Evolutionary conservation across 352 stramenopile species (phyloP), one percentile per base, ranked within the genome.

Genomic region (Phytophthora citricola): DNA sequence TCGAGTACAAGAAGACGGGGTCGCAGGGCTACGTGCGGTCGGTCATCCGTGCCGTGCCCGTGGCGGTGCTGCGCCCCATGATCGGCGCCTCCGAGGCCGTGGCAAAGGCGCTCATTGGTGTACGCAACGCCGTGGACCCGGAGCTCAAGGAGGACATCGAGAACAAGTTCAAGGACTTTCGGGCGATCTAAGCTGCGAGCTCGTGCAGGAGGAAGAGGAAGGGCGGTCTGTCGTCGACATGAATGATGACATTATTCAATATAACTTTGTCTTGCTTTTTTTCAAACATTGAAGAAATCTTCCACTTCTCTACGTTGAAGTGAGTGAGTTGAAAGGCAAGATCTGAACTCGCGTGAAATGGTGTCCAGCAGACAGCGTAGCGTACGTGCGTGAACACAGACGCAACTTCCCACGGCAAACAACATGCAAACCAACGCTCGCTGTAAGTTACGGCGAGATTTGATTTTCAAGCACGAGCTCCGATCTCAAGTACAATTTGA

Each of bases 121-220:
- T 94, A 17, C 87, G 89, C 63, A 96, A 96, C 56, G 85, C 83
- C 3, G 87, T 96, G 51, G 87, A 95, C 54, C 89, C 89, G 32
- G 89, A 96, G 68, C 77, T 95, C 40, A 96, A 94, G 65, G 89
- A 96, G 59, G 87, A 96, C 66, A 94, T 96, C 45, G 86, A 94
- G 75, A 96, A 96, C 74, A 96, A 96, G 73, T 96, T 95, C 59
- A 96, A 96, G 81, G 87, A 96, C 75, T 91, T 93, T 56, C 81
- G 85, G 26, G 57, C 62, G 15, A 78, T 73, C 36, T 82, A 47
- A 78, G 51, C 44, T 40, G 39, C 36, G 22, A 38, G 39, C 52
- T 31, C 17, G 29, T 39, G 27, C 39, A 46, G 2, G 17, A 43
- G 29, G 34, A 52, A 5, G 22, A 53, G 34, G 26, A 29, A n/a